phyloP scores from a whole-genome alignment of 2,329 filamentous ascomycete genomes.

The Mycocentrospora acerina region DNA sequence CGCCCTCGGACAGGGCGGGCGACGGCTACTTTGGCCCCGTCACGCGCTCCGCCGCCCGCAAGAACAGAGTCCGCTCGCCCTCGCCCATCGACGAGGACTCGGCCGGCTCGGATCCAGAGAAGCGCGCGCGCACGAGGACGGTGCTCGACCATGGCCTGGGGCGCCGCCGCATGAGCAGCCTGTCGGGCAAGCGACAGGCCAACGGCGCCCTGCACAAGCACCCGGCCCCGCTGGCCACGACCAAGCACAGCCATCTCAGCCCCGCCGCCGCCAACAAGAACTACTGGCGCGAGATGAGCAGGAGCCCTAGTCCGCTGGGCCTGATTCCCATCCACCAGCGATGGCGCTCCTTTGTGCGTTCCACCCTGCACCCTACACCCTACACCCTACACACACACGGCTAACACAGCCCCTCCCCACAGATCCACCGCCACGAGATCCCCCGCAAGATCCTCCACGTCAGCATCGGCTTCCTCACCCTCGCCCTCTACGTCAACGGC shows the following conservation, averaged over 20 bases:
- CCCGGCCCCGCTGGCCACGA: constrained; percentile 45
- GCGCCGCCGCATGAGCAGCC: constrained; percentile 51
- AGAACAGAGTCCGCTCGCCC: constrained; percentile 60
- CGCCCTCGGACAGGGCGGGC: constrained; percentile 47
- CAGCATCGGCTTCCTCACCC: constrained; percentile 91
- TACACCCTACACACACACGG: neutral
- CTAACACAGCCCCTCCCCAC: constrained; percentile 22
- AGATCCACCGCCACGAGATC: constrained; percentile 88
- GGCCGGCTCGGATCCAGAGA: constrained; percentile 56
- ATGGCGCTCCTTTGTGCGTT: constrained; percentile 78
- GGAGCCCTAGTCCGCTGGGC: constrained; percentile 88
- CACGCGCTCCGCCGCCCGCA: constrained; percentile 72
- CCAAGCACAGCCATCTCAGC: constrained; percentile 68
- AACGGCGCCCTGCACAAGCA: constrained; percentile 40
- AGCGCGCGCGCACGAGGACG: constrained; percentile 67
- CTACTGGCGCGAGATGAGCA: constrained; percentile 84
- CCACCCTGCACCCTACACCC: neutral
- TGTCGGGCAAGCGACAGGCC: constrained; percentile 53
- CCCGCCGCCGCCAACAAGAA: constrained; percentile 66
- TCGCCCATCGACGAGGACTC: constrained; percentile 63
- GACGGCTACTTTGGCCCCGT: constrained; percentile 71
- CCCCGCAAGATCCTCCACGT: constrained; percentile 91
- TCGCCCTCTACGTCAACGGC: constrained; percentile 80
- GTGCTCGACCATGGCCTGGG: constrained; percentile 44
- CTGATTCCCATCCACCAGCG: constrained; percentile 93